Base-by-base conservation (phyloP, 2,329 filamentous ascomycete genomes). In the Epichloe glyceriae region DNA sequence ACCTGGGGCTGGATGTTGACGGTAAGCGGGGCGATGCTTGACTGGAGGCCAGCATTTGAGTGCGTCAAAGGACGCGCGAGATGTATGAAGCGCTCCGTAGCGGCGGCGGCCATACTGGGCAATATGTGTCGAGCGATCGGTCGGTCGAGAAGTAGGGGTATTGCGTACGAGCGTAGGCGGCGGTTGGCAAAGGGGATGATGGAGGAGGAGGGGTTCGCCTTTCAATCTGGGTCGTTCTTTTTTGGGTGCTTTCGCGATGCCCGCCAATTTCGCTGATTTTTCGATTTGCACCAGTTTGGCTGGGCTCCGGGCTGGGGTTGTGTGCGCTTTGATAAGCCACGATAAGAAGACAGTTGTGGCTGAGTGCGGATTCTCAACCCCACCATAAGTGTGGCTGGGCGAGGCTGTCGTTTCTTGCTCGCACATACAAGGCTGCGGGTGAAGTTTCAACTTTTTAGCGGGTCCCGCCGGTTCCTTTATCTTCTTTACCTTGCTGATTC, bases 1-100 rank as follows among this genome's bases (percentile, higher is more conserved):
- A 94, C 88, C 80, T 96, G 90, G 64, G 93, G 90, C 70, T 96
- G 93, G 70, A 98, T 86, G 67, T 88, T 86, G 67, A 98, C 89
- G 69, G 84, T 86, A 69, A 98, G 81, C 71, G 93, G 93, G 71
- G 89, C 85, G 68, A 89, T 91, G 62, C 85, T 89, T 64, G 85
- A 83, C 71, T 88, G 86, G 65, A 86, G 82, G 67, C 86, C 86
- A 62, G 89, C 76, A 53, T 80, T 75, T 56, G 85, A 83, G 60
- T 89, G 88, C 68, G 88, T 89, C 64, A 97, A 78, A 63, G 93
- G 93, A 70, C 93, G 83, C 65, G 91, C 85, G 60, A 98, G 85
- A 71, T 98, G 93, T 64, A 97, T 83, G 76, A 95, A 97, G 57
- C 86, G 85, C 69, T 91, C 86, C 63, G 80, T 77, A 68, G 83